Percentiles rank a stretch among this genome's conserved stretches.
Evolutionary conservation across 805 yeast species (phyloP).

Genomic region (Candida glaebosa): DNA sequence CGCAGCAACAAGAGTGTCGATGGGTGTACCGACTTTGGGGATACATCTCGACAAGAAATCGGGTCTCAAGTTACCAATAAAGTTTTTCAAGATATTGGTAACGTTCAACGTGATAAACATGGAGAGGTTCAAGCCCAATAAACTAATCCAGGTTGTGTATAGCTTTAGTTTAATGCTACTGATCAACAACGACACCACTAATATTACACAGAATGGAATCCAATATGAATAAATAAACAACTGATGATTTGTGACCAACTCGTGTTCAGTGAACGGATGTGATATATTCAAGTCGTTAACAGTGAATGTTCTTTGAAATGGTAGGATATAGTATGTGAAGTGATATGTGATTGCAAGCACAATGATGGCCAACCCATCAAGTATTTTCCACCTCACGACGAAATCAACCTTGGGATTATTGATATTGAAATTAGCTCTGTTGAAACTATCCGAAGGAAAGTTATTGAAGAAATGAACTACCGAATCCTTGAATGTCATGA

Average conservation of each 20-base stretch:
- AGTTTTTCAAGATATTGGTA: constrained; percentile 74
- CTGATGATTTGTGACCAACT: constrained; percentile 59
- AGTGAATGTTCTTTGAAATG: constrained; percentile 76
- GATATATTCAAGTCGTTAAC: constrained; percentile 72
- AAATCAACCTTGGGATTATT: constrained; percentile 8
- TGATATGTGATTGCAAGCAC: constrained; percentile 20
- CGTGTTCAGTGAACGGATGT: constrained; percentile 76
- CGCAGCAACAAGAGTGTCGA: constrained; percentile 52
- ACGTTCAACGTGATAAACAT: constrained; percentile 56
- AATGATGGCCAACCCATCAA: constrained; percentile 21
- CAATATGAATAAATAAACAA: constrained; percentile 53
- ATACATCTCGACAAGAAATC: constrained; percentile 85
- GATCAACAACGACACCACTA: constrained; percentile 31
- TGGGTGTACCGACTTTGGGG: constrained; percentile 60
- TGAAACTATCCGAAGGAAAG: constrained; percentile 11
- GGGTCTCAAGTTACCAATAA: constrained; percentile 90
- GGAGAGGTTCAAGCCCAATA: constrained; percentile 63
- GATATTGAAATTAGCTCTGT: constrained; percentile 29
- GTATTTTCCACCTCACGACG: constrained; percentile 24
- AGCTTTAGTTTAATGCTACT: constrained; percentile 52
- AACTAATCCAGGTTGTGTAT: constrained; percentile 59
- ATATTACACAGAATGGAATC: constrained; percentile 46
- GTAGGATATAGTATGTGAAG: constrained; percentile 32
- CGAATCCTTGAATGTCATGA: not conserved
- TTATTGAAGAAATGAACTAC: not conserved